Conservation (phyloP, 441 rosid species). For the Sinapis alba region DNA sequence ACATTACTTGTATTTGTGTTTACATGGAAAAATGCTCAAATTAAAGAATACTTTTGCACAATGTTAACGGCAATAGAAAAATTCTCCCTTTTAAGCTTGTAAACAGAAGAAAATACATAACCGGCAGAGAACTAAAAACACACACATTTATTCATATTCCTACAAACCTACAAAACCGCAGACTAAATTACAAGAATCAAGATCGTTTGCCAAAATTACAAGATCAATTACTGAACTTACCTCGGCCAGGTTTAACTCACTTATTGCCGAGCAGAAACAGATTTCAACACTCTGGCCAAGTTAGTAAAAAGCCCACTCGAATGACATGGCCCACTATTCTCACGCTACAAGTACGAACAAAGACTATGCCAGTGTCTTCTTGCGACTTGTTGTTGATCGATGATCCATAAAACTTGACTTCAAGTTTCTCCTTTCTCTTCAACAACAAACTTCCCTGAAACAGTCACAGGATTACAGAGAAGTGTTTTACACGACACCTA, state of each 20-base stretch:
- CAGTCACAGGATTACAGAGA: not conserved
- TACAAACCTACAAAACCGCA: not conserved
- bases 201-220: not conserved
- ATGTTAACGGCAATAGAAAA: not conserved
- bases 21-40: not conserved
- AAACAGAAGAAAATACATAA: not conserved
- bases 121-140: not conserved
- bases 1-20: not conserved
- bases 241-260: not conserved
- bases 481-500: not conserved
- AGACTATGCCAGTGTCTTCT: constrained; percentile 4
- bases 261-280: not conserved
- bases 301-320: not conserved
- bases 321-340: not conserved
- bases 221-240: not conserved
- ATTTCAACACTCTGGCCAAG: not conserved
- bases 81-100: not conserved
- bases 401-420: constrained; percentile 9
- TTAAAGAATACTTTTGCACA: not conserved
- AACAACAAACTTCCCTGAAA: constrained; percentile 25
- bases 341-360: not conserved
- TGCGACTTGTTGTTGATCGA: constrained; percentile 2
- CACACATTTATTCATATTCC: constrained; percentile 1
- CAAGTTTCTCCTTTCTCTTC: constrained; percentile 26
- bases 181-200: not conserved